Percentiles rank a stretch among this genome's conserved stretches.
Conservation (phyloP, 192 early-diverging fungal genomes). For the Backusella morwellensis region DNA sequence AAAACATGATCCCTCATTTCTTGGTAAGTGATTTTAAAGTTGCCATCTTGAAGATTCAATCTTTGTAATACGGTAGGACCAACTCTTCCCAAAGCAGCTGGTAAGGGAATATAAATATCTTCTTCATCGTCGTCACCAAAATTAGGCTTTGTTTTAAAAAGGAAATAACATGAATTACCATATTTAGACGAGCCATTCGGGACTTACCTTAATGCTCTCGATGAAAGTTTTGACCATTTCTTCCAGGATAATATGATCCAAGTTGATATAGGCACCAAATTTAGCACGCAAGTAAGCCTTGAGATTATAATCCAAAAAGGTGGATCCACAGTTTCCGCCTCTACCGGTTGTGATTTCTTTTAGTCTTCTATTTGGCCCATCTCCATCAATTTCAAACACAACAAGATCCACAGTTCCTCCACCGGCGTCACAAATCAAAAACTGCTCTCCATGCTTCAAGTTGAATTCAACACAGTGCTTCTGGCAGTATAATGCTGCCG, state of each 20-base stretch:
- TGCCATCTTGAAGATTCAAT: slow-evolving; percentile 23
- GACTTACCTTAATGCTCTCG: slow-evolving; percentile 37
- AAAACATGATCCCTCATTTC: slow-evolving; percentile 40
- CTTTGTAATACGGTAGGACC: not conserved
- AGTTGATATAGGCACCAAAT: slow-evolving; percentile 32
- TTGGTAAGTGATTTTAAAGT: slow-evolving; percentile 6
- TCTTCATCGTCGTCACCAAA: slow-evolving; percentile 43
- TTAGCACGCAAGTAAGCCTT: slow-evolving; percentile 37
- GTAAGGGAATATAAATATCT: slow-evolving; percentile 33
- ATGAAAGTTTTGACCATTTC: slow-evolving; percentile 42
- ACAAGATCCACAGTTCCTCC: slow-evolving; percentile 56
- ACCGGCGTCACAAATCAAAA: slow-evolving; percentile 53
- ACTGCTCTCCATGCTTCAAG: slow-evolving; percentile 39
- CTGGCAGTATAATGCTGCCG: slow-evolving; percentile 47
- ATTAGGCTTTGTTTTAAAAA: slow-evolving; percentile 24
- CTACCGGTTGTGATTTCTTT: slow-evolving; percentile 49
- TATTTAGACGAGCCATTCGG: not conserved
- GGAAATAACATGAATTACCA: not conserved
- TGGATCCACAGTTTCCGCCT: slow-evolving; percentile 48
- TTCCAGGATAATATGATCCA: slow-evolving; percentile 17
- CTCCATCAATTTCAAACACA: slow-evolving; percentile 35
- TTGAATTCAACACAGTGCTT: slow-evolving; percentile 44
- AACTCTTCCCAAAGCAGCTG: slow-evolving; percentile 11
- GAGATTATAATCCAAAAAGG: slow-evolving; percentile 46
- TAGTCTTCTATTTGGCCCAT: slow-evolving; percentile 25